phyloP scores from a whole-genome alignment of 305 asterid species.

The Rubia peregrina region DNA sequence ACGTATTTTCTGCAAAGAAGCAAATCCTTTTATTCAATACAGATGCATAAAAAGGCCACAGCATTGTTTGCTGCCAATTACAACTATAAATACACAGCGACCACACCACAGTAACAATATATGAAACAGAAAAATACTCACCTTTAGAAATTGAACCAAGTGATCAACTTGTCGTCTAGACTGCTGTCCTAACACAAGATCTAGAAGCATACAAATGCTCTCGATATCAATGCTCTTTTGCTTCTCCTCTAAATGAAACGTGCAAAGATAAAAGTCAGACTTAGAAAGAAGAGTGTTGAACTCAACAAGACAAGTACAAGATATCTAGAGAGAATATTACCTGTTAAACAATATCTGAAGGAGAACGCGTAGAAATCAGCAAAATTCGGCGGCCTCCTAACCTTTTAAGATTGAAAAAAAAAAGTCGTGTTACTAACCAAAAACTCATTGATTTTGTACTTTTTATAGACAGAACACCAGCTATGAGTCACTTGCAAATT shows the following conservation, averaged over 20 bases:
- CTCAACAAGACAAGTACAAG: not conserved
- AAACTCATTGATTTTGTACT: not conserved
- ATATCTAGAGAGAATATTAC: constrained; percentile 22
- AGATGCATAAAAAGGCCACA: not conserved
- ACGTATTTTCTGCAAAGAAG: not conserved
- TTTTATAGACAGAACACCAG: constrained; percentile 1
- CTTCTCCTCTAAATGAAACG: constrained; percentile 55
- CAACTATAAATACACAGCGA: not conserved
- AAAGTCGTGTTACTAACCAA: not conserved
- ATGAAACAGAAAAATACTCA: constrained; percentile 21
- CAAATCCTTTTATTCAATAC: not conserved
- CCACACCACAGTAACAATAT: not conserved
- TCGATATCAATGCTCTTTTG: constrained; percentile 86
- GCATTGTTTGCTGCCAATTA: not conserved
- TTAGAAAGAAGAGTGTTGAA: not conserved
- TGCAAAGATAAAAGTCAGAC: constrained; percentile 11
- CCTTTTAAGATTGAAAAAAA: constrained; percentile 32
- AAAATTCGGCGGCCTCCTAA: constrained; percentile 43
- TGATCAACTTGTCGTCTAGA: constrained; percentile 54
- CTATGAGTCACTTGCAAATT: not conserved
- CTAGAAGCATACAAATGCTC: constrained; percentile 56
- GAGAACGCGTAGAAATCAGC: constrained; percentile 56
- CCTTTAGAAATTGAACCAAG: constrained; percentile 56
- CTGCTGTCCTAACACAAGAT: constrained; percentile 57
- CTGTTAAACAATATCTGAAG: constrained; percentile 64